Percentiles rank a stretch among this genome's conserved stretches.
These are phyloP conservation scores for Papiliotrema fonsecae DNA, from an alignment of 1,284 basidiomycete species.

Conservation along the genomic window DNA sequence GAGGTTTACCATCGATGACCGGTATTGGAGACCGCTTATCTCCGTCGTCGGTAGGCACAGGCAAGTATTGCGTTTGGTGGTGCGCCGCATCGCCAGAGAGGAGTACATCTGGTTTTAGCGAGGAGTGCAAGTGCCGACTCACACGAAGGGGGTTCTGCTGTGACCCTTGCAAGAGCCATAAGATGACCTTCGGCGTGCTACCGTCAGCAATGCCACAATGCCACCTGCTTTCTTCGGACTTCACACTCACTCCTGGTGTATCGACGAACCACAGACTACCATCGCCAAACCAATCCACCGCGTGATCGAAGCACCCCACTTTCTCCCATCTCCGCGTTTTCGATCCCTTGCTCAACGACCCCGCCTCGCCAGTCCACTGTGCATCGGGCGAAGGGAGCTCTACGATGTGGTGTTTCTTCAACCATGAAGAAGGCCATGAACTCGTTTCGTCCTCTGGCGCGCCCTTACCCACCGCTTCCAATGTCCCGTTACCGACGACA, in stretches of 20 bases:
- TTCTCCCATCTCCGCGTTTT: not conserved
- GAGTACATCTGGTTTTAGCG: conserved; percentile 23
- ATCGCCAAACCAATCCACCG: conserved; percentile 26
- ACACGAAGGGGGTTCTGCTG: conserved; percentile 19
- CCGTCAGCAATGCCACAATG: not conserved
- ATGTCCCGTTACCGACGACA: conserved; percentile 15
- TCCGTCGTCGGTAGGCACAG: conserved; percentile 12
- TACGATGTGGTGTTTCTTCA: conserved; percentile 13
- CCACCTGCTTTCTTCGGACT: not conserved
- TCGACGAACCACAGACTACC: conserved; percentile 28
- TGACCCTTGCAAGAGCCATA: conserved; percentile 21
- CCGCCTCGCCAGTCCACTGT: conserved; percentile 5
- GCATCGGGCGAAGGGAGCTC: conserved; percentile 11
- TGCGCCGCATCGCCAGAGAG: conserved; percentile 24
- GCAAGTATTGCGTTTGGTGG: conserved; percentile 20
- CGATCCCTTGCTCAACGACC: not conserved
- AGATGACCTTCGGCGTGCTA: conserved; percentile 24
- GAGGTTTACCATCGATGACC: conserved; percentile 9
- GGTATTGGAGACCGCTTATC: conserved; percentile 9
- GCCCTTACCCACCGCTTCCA: conserved; percentile 17
- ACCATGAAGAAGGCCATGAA: conserved; percentile 18
- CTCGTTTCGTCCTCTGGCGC: conserved; percentile 15
- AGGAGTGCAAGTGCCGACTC: too few relatives aligned
- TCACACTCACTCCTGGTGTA: conserved; percentile 20
- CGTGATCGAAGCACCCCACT: conserved; percentile 20